Evolutionary conservation across 371 early-diverging fungal genomes (phyloP), one percentile per base, ranked within the genome.

Genomic region (Rhizopus sp.): DNA sequence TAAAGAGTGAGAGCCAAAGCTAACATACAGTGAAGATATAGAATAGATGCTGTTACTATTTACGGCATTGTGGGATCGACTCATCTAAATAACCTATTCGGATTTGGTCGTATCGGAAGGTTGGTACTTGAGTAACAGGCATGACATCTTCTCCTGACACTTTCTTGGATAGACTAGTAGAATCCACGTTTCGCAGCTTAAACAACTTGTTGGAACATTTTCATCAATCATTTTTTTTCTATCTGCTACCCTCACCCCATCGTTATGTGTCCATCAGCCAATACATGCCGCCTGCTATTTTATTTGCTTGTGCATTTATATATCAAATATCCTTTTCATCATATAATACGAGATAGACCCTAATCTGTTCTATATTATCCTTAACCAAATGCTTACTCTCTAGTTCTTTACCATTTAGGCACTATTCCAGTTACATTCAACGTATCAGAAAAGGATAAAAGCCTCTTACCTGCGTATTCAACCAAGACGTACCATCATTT

Each of bases 201-300:
- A 96, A 93, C 78, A 97, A 97, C 68, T 66, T 98, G 45, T 78
- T 98, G 39, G 98, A 98, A 62, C 88, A 93, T 55, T 84, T 98
- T 34, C 98, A 98, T 63, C 97, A 97, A 62, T 91, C 96, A 7
- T 96, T 91, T 78, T 95, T 94, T 80, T 95, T 97, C 60, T 98
- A 98, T 68, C 71, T 95, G 12, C 78, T 96, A 60, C 89, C 91
- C n/a, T 77, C 82, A 12, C 81, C 88, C 23, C 59, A 72, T 15
- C 81, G 81, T 29, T 95, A 91, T 73, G 88, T 95, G 10, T 93
- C 96, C 1, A 89, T 97, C 42, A 90, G 91, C 30, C 82, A 89
- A 50, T 97, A 95, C 62, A 86, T 95, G 69, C 93, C 93, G 2
- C 93, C 95, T 0, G 81, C 89, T 4, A 85, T 88, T 32, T 62